Percentiles rank a stretch among this genome's conserved stretches.
These are phyloP conservation scores for Aspergillus bertholletiae DNA, from an alignment of 495 filamentous ascomycete species.

Conservation along the genomic window DNA sequence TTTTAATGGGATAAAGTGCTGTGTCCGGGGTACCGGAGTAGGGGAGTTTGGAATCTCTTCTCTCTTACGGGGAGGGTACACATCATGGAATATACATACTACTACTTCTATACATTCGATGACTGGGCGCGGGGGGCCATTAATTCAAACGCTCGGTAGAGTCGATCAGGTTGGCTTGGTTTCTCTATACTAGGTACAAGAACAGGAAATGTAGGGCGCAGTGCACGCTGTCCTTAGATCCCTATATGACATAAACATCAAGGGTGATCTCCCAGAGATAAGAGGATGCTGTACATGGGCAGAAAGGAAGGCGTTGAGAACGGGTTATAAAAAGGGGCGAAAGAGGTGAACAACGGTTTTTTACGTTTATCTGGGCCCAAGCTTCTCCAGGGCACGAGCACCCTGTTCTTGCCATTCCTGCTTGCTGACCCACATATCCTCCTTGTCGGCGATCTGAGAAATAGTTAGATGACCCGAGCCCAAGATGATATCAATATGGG, in stretches of 20 bases:
- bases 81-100: neutral
- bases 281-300: slow-evolving; percentile 2
- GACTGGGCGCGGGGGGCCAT: neutral
- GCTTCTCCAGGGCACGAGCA: slow-evolving; percentile 78
- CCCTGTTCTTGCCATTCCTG: slow-evolving; percentile 96
- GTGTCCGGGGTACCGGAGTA: neutral
- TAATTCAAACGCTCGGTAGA: neutral
- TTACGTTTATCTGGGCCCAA: slow-evolving; percentile 66
- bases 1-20: neutral
- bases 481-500: neutral
- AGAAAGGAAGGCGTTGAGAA: slow-evolving; percentile 2
- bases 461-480: slow-evolving; percentile 14
- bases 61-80: too few species aligned
- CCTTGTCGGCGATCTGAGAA: slow-evolving; percentile 87
- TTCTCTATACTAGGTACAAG: slow-evolving; percentile 14
- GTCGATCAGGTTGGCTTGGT: neutral
- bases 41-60: neutral
- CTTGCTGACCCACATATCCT: slow-evolving; percentile 98
- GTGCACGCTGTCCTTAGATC: neutral
- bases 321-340: slow-evolving; percentile 7
- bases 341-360: slow-evolving; percentile 14
- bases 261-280: neutral
- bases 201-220: neutral
- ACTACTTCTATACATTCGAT: neutral
- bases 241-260: neutral